Conservation (phyloP, 1,139 yeast genomes). For the Magnusiomyces suaveolens region DNA sequence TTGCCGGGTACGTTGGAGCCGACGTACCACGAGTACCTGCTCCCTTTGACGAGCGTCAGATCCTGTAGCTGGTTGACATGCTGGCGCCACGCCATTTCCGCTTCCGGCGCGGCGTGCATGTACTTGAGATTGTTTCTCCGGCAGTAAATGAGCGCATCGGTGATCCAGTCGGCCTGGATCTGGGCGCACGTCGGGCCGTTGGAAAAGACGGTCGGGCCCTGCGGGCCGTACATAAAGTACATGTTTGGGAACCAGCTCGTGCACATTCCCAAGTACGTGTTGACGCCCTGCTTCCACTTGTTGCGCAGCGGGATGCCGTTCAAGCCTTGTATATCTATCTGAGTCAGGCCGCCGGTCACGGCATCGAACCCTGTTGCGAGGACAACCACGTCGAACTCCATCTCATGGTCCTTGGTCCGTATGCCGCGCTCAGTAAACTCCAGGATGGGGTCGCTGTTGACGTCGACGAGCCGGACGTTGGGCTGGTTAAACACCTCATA, state of each 20-base stretch:
- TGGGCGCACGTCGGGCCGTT: slow-evolving; percentile 28
- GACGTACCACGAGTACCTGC: slow-evolving; percentile 24
- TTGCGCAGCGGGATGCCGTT: slow-evolving; percentile 20
- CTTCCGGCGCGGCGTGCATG: slow-evolving; percentile 14
- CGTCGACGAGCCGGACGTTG: slow-evolving; percentile 26
- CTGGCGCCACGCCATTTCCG: slow-evolving; percentile 10
- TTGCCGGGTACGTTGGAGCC: slow-evolving; percentile 28
- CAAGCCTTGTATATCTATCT: slow-evolving; percentile 21
- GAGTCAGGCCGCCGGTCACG: slow-evolving; percentile 27
- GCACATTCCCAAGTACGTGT: slow-evolving; percentile 25
- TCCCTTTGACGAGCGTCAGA: slow-evolving; percentile 8
- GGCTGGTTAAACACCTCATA: slow-evolving; percentile 27
- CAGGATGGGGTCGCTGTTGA: slow-evolving; percentile 22
- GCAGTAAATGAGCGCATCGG: slow-evolving; percentile 17
- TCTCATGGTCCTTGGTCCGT: slow-evolving; percentile 19
- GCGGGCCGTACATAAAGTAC: slow-evolving; percentile 30
- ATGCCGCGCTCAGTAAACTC: slow-evolving; percentile 25
- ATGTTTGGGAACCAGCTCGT: slow-evolving; percentile 26
- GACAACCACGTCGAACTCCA: slow-evolving; percentile 25
- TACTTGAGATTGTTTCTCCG: slow-evolving; percentile 15
- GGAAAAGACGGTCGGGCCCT: slow-evolving; percentile 28
- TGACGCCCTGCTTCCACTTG: slow-evolving; percentile 24
- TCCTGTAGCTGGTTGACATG: slow-evolving; percentile 13
- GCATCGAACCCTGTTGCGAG: slow-evolving; percentile 32
- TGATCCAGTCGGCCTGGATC: slow-evolving; percentile 23